Percentiles rank a stretch among this genome's conserved stretches.
Conservation (phyloP, 2,329 filamentous ascomycete species). For the Diplodia mutila region DNA sequence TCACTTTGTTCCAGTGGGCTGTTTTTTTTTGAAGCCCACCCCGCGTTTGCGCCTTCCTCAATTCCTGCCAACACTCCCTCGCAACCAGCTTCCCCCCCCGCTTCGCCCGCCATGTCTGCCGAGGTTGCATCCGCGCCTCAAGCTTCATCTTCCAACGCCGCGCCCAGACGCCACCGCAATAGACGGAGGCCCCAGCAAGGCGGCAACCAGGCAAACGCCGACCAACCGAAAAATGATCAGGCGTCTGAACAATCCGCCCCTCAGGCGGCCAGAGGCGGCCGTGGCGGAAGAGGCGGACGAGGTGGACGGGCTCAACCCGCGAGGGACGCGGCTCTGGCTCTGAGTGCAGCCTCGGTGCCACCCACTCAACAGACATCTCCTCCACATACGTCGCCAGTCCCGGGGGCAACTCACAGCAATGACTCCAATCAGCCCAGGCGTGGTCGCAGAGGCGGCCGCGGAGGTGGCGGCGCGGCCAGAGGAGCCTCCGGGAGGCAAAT, state of each 20-base stretch:
- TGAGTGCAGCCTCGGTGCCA: not conserved
- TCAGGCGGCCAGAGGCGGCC: not conserved
- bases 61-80: not conserved
- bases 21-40: slow-evolving; percentile 35
- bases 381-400: not conserved
- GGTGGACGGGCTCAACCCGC: slow-evolving; percentile 19
- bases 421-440: slow-evolving; percentile 32
- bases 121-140: slow-evolving; percentile 6
- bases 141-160: slow-evolving; percentile 5
- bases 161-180: slow-evolving; percentile 16
- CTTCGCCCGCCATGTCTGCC: slow-evolving; percentile 3
- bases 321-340: slow-evolving; percentile 11
- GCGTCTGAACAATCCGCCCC: not conserved
- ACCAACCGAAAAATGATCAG: not conserved
- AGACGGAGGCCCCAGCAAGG: slow-evolving; percentile 7
- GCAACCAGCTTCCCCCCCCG: not conserved
- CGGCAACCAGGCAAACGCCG: slow-evolving; percentile 3
- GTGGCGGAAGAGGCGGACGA: slow-evolving; percentile 15
- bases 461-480: not conserved
- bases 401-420: not conserved
- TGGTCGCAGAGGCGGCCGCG: slow-evolving; percentile 31
- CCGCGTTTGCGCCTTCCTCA: not conserved
- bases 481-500: slow-evolving; percentile 15
- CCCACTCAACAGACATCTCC: not conserved
- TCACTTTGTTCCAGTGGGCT: slow-evolving; percentile 37